Conservation (phyloP, 306 rosid genomes). For the Purshia tridentata region DNA sequence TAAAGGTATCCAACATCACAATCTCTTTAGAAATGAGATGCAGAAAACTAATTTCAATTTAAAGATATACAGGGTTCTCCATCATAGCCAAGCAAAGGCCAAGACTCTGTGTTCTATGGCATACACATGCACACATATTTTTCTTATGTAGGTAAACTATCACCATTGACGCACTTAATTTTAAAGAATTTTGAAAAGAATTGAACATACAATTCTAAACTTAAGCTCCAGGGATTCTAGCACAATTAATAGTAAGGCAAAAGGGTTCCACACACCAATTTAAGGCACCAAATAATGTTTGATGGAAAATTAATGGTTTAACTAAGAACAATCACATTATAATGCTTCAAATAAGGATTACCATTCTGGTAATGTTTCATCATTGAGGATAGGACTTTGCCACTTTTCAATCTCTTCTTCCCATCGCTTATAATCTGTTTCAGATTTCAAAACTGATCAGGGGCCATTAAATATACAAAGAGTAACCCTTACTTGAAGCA, state of each 20-base stretch:
- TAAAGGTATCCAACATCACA: neutral
- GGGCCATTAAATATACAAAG: neutral
- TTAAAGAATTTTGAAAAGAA: neutral
- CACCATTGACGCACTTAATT: neutral
- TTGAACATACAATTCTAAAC: neutral
- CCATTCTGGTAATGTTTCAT: conserved; percentile 85
- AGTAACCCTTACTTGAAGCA: neutral
- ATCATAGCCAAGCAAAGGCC: neutral
- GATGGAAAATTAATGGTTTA: neutral
- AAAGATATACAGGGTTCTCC: neutral
- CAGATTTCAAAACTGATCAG: conserved; percentile 31
- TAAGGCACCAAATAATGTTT: neutral
- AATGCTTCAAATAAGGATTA: conserved; percentile 37
- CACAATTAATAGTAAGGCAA: neutral
- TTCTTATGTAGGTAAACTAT: neutral
- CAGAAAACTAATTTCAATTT: neutral
- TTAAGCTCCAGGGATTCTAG: neutral
- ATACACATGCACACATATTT: neutral
- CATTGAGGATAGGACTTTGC: conserved; percentile 86
- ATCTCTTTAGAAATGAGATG: neutral
- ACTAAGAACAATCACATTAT: conserved; percentile 21
- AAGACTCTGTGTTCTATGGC: neutral
- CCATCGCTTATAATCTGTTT: conserved; percentile 86
- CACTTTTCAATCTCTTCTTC: conserved; percentile 95
- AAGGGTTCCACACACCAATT: neutral